Evolutionary conservation across 768 basidiomycete species (phyloP).

Genomic region (Boletus tylopilopsis): DNA sequence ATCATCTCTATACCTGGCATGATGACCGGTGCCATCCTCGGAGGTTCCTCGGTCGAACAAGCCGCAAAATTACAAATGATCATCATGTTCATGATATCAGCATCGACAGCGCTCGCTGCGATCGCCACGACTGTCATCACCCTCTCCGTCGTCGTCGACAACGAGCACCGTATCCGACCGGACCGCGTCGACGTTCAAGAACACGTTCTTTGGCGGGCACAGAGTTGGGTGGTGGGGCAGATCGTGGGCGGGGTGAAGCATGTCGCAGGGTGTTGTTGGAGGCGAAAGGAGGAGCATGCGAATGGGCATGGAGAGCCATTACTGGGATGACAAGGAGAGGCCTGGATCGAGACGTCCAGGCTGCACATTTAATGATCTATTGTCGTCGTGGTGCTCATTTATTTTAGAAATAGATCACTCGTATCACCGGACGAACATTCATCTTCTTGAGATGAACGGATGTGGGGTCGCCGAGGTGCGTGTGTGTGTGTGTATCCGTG

Average conservation of each 20-base stretch:
- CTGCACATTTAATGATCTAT: too few relatives aligned
- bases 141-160: slow-evolving; percentile 63
- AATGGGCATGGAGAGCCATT: slow-evolving; percentile 6
- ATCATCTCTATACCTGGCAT: slow-evolving; percentile 83
- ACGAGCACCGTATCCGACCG: slow-evolving; percentile 56
- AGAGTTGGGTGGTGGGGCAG: slow-evolving; percentile 28
- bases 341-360: background rate
- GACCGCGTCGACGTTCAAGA: slow-evolving; percentile 51
- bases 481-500: too few relatives aligned
- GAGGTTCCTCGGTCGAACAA: slow-evolving; percentile 79
- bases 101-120: slow-evolving; percentile 67
- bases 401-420: too few relatives aligned
- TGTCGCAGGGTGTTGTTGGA: slow-evolving; percentile 9
- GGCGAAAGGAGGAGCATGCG: background rate
- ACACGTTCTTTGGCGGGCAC: slow-evolving; percentile 33
- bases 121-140: slow-evolving; percentile 60
- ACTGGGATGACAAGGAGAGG: slow-evolving; percentile 11
- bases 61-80: slow-evolving; percentile 88
- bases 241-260: slow-evolving; percentile 11
- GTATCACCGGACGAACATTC: too few relatives aligned
- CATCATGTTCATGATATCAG: slow-evolving; percentile 91
- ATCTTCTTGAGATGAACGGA: too few relatives aligned
- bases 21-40: slow-evolving; percentile 92
- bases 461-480: too few relatives aligned
- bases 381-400: too few relatives aligned